phyloP scores from a whole-genome alignment of 805 yeast species.

The Wickerhamiella parazyma region DNA sequence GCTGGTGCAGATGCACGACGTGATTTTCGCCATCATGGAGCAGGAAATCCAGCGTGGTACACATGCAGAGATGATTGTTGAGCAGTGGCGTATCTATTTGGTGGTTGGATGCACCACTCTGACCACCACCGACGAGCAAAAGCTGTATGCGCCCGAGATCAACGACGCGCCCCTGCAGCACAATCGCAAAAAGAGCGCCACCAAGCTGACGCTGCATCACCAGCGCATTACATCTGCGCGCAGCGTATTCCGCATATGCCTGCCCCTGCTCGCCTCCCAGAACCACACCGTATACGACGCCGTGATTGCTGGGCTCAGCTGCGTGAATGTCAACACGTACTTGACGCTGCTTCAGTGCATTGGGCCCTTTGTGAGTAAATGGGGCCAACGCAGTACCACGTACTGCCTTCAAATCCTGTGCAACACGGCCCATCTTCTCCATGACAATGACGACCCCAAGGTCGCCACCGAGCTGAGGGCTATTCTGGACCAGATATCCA shows the following conservation, averaged over 20 bases:
- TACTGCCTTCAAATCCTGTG: slow-evolving; percentile 69
- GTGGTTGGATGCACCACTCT: slow-evolving; percentile 86
- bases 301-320: slow-evolving; percentile 75
- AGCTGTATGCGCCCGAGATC: slow-evolving; percentile 44
- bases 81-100: slow-evolving; percentile 79
- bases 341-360: slow-evolving; percentile 65
- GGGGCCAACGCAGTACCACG: slow-evolving; percentile 34
- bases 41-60: slow-evolving; percentile 23
- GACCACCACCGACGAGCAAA: slow-evolving; percentile 80
- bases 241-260: slow-evolving; percentile 73
- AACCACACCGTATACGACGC: slow-evolving; percentile 69
- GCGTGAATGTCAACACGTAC: slow-evolving; percentile 81
- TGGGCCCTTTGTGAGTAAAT: slow-evolving; percentile 39
- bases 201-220: slow-evolving; percentile 68
- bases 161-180: slow-evolving; percentile 28
- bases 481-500: slow-evolving; percentile 34
- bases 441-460: slow-evolving; percentile 50
- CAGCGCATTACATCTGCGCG: slow-evolving; percentile 88
- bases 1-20: slow-evolving; percentile 55
- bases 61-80: slow-evolving; percentile 59
- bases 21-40: slow-evolving; percentile 22
- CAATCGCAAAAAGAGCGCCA: slow-evolving; percentile 53
- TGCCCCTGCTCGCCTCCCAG: slow-evolving; percentile 63
- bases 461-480: slow-evolving; percentile 46
- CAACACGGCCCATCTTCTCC: slow-evolving; percentile 51